These are phyloP conservation scores for Saxispiralis lemnorum DNA, from an alignment of 495 filamentous ascomycete genomes.

Conservation along the genomic window DNA sequence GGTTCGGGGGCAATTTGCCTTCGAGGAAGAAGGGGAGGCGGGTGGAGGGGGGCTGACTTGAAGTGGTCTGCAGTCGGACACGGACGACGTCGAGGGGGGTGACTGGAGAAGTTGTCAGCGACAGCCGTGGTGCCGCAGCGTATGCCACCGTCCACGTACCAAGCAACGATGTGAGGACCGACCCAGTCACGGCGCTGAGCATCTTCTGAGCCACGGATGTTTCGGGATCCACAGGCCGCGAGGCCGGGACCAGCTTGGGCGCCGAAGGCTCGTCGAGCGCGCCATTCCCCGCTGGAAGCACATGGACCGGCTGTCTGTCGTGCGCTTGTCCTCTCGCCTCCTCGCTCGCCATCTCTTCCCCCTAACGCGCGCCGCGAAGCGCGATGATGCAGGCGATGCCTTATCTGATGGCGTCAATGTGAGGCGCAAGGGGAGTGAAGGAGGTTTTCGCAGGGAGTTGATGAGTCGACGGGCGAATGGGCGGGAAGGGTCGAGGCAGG, in stretches of 20 bases:
- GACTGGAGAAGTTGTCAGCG: conserved; percentile 32
- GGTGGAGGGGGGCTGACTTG: conserved; percentile 25
- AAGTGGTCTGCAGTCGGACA: conserved; percentile 82
- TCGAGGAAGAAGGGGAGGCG: conserved; percentile 39
- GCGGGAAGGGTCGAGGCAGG: too few relatives aligned
- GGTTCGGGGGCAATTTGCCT: conserved; percentile 39
- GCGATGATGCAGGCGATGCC: too few relatives aligned
- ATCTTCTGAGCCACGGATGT: conserved; percentile 77
- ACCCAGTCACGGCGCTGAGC: conserved; percentile 81
- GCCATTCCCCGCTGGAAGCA: conserved; percentile 13
- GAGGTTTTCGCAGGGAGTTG: too few relatives aligned
- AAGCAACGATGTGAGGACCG: conserved; percentile 71
- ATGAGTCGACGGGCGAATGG: too few relatives aligned
- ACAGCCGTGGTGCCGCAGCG: background rate
- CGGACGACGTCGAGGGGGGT: conserved; percentile 95
- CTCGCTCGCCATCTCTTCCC: conserved; percentile 8
- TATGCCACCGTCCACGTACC: conserved; percentile 35
- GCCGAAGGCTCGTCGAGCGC: conserved; percentile 13
- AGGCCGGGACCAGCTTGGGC: conserved; percentile 16
- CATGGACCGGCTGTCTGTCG: conserved; percentile 21
- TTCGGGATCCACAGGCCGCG: conserved; percentile 23
- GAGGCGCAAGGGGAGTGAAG: too few relatives aligned
- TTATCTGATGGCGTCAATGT: too few relatives aligned
- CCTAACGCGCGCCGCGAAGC: too few relatives aligned
- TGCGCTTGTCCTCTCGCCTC: conserved; percentile 22